Evolutionary conservation across 2,329 filamentous ascomycete species (phyloP), one percentile per base, ranked within the genome.

Genomic region (Akanthomyces dipterigenus): DNA sequence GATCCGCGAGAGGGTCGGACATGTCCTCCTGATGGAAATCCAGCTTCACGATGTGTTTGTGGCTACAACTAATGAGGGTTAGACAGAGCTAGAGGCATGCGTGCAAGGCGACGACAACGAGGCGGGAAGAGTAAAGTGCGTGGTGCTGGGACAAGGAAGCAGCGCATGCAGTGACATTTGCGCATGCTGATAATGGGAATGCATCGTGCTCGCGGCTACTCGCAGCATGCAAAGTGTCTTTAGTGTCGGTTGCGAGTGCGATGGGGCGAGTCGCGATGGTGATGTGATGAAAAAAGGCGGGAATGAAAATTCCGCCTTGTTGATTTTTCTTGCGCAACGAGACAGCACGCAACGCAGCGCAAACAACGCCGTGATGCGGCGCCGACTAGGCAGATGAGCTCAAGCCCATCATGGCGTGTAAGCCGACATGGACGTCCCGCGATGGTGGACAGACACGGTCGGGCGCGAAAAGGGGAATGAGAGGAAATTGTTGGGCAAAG

Each of bases 1-100:
- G 80, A 55, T 83, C 80, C 34, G 53, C 46, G 16, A 60, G 50
- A 22, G 51, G 51, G 36, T 62, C 60, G 34, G 60, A 62, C 60
- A 62, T 62, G 36, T 43, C 46, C 43, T 50, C 45, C 31, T 59
- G 45, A 24, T 51, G 28, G 34, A 12, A 50, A 50, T 59, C 46
- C 56, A 59, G 56, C 56, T 51, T 59, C 51, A 59, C 56, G n/a
- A 26, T 42, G 24, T 51, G 56, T 50, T 5, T 46, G 36, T 48
- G 56, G 56, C 36, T 59, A 59, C 46, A 51, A 34, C 46, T 48
- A 40, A 16, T 31, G 24, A 59, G 46, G 12, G 55, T 58, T 58
- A 59, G 56, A 59, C 7, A 20, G 22, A 28, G 24, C 45, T 48
- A 50, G 31, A 48, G n/a, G 20, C 6, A 53, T 20, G 22, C 12